phyloP scores from a whole-genome alignment of 1,284 basidiomycete species.

The Grifola frondosa region DNA sequence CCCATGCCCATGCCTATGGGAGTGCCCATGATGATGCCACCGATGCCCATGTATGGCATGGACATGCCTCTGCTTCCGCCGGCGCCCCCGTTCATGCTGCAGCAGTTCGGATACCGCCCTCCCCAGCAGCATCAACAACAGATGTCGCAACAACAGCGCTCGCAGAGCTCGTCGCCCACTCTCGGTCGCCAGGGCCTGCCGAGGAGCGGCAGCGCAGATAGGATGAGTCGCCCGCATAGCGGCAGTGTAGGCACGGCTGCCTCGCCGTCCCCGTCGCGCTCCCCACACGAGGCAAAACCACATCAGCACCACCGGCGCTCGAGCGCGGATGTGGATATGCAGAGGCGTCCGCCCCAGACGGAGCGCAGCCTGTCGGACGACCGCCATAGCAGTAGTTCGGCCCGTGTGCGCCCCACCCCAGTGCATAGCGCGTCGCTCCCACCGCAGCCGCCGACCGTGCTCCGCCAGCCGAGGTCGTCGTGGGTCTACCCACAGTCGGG shows the following conservation, averaged over 20 bases:
- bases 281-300: slow-evolving; percentile 10
- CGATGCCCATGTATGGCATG: slow-evolving; percentile 35
- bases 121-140: slow-evolving; percentile 14
- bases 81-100: slow-evolving; percentile 72
- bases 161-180: slow-evolving; percentile 31
- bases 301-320: slow-evolving; percentile 20
- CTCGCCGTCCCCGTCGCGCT: slow-evolving; percentile 15
- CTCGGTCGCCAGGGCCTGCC: slow-evolving; percentile 16
- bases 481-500: slow-evolving; percentile 20
- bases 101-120: slow-evolving; percentile 39
- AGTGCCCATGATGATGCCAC: slow-evolving; percentile 37
- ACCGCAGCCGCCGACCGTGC: slow-evolving; percentile 14
- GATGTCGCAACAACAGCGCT: slow-evolving; percentile 20
- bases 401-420: slow-evolving; percentile 11
- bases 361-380: slow-evolving; percentile 14
- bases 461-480: slow-evolving; percentile 16
- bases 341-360: not conserved
- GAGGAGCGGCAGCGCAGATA: slow-evolving; percentile 20
- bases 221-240: slow-evolving; percentile 18
- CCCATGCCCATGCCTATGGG: slow-evolving; percentile 31
- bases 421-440: slow-evolving; percentile 19
- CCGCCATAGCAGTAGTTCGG: slow-evolving; percentile 8
- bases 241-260: slow-evolving; percentile 9
- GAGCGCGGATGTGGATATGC: slow-evolving; percentile 18
- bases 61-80: slow-evolving; percentile 73